Base-by-base conservation (phyloP, 2,329 filamentous ascomycete species). In the Monosporascus sp. region DNA sequence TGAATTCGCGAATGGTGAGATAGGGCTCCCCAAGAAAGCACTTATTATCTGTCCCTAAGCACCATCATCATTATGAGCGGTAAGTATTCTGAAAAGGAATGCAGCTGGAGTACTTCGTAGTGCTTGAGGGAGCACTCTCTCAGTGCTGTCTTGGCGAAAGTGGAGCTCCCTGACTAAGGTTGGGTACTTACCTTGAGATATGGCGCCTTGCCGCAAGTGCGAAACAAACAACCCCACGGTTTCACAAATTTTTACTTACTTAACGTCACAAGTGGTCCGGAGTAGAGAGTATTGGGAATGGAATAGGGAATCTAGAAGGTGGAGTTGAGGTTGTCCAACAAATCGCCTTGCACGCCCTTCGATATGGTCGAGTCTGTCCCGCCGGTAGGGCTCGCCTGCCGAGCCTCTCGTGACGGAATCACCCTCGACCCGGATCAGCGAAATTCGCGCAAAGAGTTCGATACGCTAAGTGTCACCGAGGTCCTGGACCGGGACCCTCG, bases 401-500 rank as follows among this genome's bases (percentile, higher is more conserved):
- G 43, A 19, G 5, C 1, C 22, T 24, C 24, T 4, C 43, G 16
- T 14, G n/a, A 46, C 31, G 43, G 11, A 14, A 19, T 19, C n/a
- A 16, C 19, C 41, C 22, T 47, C 11, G 49, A 51, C 31, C 35
- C 16, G 11, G 54, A 56, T 38, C 52, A 44, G 40, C 50, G 41
- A 22, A 55, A 54, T 38, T 54, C 57, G 5, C 52, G 54, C 16
- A 49, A 58, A n/a, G 62, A 64, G 38, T 56, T 66, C 35, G 54
- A 59, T 48, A 37, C 54, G 27, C 52, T 66, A 9, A 47, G 43
- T 45, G 57, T 69, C 44, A 57, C 54, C 43, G 68, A 72, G n/a
- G 52, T 72, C 31, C 60, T 72, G 16, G 64, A 72, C 35, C 66
- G 68, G 31, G 70, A 72, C 49, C 69, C 70, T 1, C 66, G 70